Evolutionary conservation across 805 yeast genomes (phyloP).

Genomic region (Wickerhamomyces xylosicus): DNA sequence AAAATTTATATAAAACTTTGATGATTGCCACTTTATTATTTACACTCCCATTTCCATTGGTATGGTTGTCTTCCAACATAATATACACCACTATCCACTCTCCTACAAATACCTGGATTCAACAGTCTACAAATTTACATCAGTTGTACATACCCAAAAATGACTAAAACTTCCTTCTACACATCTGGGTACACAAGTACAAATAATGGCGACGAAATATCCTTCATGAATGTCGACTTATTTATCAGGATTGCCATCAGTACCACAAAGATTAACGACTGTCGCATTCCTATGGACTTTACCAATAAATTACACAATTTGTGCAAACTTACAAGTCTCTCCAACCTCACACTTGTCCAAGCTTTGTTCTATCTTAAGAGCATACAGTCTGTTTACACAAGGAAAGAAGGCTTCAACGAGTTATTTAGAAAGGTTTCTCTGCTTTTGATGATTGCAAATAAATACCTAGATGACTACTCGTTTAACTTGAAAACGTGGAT

Average conservation of each 20-base stretch:
- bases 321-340: background rate
- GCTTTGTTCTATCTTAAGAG: background rate
- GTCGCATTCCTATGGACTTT: background rate
- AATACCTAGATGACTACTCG: conserved; percentile 37
- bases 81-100: too few species aligned
- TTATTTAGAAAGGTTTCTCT: background rate
- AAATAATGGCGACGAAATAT: background rate
- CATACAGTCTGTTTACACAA: background rate
- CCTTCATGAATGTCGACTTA: background rate
- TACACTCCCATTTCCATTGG: background rate
- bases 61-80: too few species aligned
- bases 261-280: background rate
- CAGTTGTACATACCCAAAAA: too few species aligned
- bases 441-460: conserved; percentile 28
- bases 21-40: background rate
- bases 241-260: background rate
- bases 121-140: too few species aligned
- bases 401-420: background rate
- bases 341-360: background rate
- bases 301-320: background rate
- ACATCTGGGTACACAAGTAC: background rate
- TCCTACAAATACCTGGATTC: too few species aligned
- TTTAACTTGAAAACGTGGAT: conserved; percentile 43
- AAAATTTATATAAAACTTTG: background rate
- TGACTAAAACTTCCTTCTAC: background rate